Base-by-base conservation (phyloP, 2,329 filamentous ascomycete species). In the Penicillium sp. region DNA sequence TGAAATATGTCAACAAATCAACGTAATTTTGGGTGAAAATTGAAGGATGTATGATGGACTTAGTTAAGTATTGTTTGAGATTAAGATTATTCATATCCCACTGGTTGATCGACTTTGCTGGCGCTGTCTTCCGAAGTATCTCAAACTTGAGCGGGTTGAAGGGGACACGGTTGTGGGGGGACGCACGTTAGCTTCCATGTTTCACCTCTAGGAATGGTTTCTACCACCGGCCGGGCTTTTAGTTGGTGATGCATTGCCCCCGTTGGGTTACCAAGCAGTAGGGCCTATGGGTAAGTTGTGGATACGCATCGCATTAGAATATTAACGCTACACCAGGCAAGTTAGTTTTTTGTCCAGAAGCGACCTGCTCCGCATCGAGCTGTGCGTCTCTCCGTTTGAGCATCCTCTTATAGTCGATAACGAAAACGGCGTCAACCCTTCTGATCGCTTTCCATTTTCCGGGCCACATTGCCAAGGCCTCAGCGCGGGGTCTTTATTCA, bases 71-170 rank as follows among this genome's bases (percentile, higher is more conserved):
- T 33, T 45, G 18, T 45, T 45, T 45, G 6, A 29, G 16, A 33
- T 62, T 68, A 52, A 71, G 47, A 2, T 28, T 36, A 28, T 43
- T 51, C 2, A 65, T 65, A 9, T 42, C 5, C 39, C 16, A 42
- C 23, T 18, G 31, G 26, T 28, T 45, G 42, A 18, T 45, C 42
- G 23, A 31, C 42, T 45, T 29, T 45, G 42, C 42, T 45, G 42
- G 42, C 42, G 42, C 16, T 45, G 42, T 45, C 42, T 45, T 45
- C 24, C 24, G 16, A 45, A 31, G 26, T 45, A 45, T 26, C 42
- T 45, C 31, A 45, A 45, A 29, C 42, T 29, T 45, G 24, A 45
- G 42, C 42, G 42, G 42, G 42, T 45, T n/a, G 13, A 26, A 45
- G 42, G 42, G 42, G 42, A 45, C 42, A 45, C 42, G 42, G 42